phyloP scores from a whole-genome alignment of 495 filamentous ascomycete species.

The Parmelia sp. region DNA sequence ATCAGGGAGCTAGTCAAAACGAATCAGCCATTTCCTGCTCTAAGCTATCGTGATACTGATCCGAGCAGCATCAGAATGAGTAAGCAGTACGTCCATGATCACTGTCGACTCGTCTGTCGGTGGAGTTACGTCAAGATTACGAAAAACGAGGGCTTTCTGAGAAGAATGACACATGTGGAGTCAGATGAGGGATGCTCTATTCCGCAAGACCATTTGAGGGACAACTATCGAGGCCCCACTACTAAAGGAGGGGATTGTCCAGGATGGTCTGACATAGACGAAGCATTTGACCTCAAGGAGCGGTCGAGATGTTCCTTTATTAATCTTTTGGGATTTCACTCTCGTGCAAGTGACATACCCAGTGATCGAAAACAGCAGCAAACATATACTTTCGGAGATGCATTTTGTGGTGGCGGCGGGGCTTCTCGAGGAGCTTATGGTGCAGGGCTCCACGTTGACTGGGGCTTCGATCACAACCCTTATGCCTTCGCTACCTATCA shows the following conservation, averaged over 20 bases:
- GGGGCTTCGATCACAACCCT: conserved; percentile 55
- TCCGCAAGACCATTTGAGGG: conserved; percentile 21
- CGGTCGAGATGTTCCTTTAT: neutral
- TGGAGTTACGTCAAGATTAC: conserved; percentile 5
- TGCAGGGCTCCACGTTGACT: conserved; percentile 53
- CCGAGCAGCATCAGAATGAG: neutral
- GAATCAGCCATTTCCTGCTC: conserved; percentile 9
- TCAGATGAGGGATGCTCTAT: conserved; percentile 15
- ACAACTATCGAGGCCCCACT: conserved; percentile 29
- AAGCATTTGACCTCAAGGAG: conserved; percentile 7
- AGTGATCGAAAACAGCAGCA: neutral
- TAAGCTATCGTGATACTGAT: conserved; percentile 8
- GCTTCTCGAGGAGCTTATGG: conserved; percentile 58
- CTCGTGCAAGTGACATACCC: neutral
- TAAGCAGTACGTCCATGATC: neutral
- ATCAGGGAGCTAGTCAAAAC: conserved; percentile 17
- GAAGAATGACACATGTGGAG: conserved; percentile 13
- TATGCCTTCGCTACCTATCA: conserved; percentile 51
- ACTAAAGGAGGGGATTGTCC: conserved; percentile 24
- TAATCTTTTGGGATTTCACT: conserved; percentile 7
- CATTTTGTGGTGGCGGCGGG: conserved; percentile 72
- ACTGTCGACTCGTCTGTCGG: conserved; percentile 16
- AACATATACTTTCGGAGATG: conserved; percentile 60
- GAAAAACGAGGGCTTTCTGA: conserved; percentile 1
- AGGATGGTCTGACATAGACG: conserved; percentile 13